These are phyloP conservation scores for Rutidosis leptorrhynchoides DNA, from an alignment of 129 eudicot genomes.

Conservation along the genomic window DNA sequence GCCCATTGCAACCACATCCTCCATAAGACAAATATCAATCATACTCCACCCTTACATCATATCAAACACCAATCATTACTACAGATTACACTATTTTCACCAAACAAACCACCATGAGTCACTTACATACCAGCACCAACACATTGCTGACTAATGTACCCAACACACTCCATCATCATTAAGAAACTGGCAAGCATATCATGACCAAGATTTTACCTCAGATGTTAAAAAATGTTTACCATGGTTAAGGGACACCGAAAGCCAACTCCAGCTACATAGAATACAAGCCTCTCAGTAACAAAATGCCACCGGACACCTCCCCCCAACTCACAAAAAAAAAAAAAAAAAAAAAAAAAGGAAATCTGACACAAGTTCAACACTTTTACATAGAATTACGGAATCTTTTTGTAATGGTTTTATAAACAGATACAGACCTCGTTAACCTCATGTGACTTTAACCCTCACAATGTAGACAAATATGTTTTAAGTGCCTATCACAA, in stretches of 20 bases:
- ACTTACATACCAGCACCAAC: conserved; percentile 41
- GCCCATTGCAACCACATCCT: conserved; percentile 96
- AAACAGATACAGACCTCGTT: too few species aligned
- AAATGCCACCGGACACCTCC: not conserved
- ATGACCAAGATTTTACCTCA: conserved; percentile 13
- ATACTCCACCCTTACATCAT: conserved; percentile 41
- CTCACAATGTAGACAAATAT: not conserved
- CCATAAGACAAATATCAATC: conserved; percentile 58
- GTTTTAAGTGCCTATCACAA: not conserved
- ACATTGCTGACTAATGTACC: conserved; percentile 27
- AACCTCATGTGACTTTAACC: too few species aligned
- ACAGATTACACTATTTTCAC: conserved; percentile 38
- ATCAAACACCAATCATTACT: conserved; percentile 56
- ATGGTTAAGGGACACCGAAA: conserved; percentile 12
- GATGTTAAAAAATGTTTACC: not conserved
- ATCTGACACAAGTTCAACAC: too few species aligned
- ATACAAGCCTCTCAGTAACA: conserved; percentile 12
- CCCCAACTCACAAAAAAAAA: too few species aligned
- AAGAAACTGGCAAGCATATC: conserved; percentile 34
- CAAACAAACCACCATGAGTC: conserved; percentile 44
- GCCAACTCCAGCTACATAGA: conserved; percentile 6
- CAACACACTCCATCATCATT: conserved; percentile 42
- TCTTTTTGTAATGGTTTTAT: too few species aligned
- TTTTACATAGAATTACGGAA: too few species aligned
- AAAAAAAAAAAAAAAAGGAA: too few species aligned